Percentiles rank a stretch among this genome's conserved stretches.
Conservation (phyloP, 805 yeast genomes). For the Metschnikowia kunwiensis region DNA sequence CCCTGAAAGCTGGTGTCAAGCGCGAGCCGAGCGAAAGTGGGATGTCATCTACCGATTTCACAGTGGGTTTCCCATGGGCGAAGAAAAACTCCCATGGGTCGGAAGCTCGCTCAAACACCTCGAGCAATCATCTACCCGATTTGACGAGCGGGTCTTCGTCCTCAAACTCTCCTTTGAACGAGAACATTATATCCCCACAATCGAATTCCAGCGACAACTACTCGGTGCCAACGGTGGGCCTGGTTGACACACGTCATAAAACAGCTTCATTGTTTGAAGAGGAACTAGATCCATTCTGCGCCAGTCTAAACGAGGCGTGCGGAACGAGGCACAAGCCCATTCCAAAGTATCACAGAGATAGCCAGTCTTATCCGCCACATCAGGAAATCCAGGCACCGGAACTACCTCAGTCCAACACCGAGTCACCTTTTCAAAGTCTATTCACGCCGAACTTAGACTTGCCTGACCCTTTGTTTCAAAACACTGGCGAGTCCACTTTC, state of each 20-base stretch:
- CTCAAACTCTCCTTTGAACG: constrained; percentile 39
- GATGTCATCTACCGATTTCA: not conserved
- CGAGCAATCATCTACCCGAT: constrained; percentile 28
- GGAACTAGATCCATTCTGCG: constrained; percentile 72
- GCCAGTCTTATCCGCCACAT: constrained; percentile 9
- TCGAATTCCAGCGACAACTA: constrained; percentile 20
- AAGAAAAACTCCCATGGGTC: constrained; percentile 19
- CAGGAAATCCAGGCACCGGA: constrained; percentile 4
- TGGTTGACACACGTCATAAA: constrained; percentile 17
- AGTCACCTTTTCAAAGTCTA: constrained; percentile 15
- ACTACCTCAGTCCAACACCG: constrained; percentile 7
- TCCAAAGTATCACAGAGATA: constrained; percentile 43
- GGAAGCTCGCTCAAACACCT: constrained; percentile 7
- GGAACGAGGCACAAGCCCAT: constrained; percentile 70
- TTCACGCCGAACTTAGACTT: constrained; percentile 19
- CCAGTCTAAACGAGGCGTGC: constrained; percentile 73
- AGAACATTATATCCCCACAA: constrained; percentile 34
- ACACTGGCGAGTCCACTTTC: constrained; percentile 8
- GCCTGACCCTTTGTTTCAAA: constrained; percentile 20
- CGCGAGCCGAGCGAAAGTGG: constrained; percentile 3
- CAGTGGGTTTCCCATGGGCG: constrained; percentile 57
- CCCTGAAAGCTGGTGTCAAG: constrained; percentile 1
- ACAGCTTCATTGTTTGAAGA: constrained; percentile 50
- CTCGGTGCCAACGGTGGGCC: constrained; percentile 10
- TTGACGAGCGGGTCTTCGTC: constrained; percentile 36